Base-by-base conservation (phyloP, 768 basidiomycete species). In the Russula sp. region DNA sequence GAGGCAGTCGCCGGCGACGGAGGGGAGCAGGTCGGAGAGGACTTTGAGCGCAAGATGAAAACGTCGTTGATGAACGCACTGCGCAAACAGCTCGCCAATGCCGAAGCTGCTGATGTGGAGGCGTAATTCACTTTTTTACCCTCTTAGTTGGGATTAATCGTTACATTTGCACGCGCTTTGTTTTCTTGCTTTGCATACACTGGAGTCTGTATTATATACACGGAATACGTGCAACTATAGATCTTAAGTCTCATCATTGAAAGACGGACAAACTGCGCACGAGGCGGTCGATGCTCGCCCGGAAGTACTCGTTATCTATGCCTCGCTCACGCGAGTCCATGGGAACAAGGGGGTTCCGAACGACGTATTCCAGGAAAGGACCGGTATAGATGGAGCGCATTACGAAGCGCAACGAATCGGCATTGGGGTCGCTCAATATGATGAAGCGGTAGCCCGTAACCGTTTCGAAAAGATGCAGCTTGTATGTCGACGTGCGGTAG, bases 401-500 rank as follows among this genome's bases (percentile, higher is more conserved):
- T 59, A 92, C 79, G 70, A 87, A 86, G 20, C 90, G 87, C 52
- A 95, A 79, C 2, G 90, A 89, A 66, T 98, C 95, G 42, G 89
- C 80, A 61, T 81, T 81, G 1, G 92, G 90, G 72, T 97, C 94
- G 66, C 88, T 91, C 69, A 98, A 84, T 80, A 98, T 92, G 71
- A 98, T 81, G 76, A 99, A 96, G 73, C 94, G 94, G 84, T 93
- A 97, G 16, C 92, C 90, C 4, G 94, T 92, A 4, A 87, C 69
- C 0, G 97, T 94, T 74, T 96, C 94, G 76, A 88, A 96, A 60
- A 96, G 79, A 75, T 98, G 95, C 10, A 98, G 82, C 73, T 89
- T 95, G 81, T 99, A 99, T 3, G 88, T 78, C 26, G 93, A 92
- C 3, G 97, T 98, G 69, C 86, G 84, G 76, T 96, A 98, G 69